A percentile compares a stretch with the other conserved stretches of the same genome.
phyloP scores from a whole-genome alignment of 805 yeast genomes.

The Ogataea degrootiae region DNA sequence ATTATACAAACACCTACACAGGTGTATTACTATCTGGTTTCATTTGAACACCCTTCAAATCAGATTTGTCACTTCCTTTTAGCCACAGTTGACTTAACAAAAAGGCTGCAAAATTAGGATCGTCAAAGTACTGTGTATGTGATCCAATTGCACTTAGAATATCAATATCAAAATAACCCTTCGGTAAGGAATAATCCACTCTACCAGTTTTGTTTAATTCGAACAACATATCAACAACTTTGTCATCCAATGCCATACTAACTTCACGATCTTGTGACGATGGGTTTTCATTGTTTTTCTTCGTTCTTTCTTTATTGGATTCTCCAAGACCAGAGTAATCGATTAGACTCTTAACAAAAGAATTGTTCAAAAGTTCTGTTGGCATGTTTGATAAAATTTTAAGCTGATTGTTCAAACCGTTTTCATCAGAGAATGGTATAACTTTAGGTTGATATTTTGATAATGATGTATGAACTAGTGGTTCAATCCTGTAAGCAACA shows the following conservation, averaged over 20 bases:
- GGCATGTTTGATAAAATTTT: constrained; percentile 16
- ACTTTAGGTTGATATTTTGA: constrained; percentile 48
- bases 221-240: constrained; percentile 33
- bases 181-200: constrained; percentile 75
- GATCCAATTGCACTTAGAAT: constrained; percentile 79
- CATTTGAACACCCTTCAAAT: neutral
- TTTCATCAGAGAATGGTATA: constrained; percentile 48
- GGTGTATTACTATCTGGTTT: neutral
- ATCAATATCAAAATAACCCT: constrained; percentile 75
- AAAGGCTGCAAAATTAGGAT: constrained; percentile 77
- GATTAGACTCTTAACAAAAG: constrained; percentile 16
- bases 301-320: neutral
- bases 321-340: constrained; percentile 13
- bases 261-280: constrained; percentile 6
- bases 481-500: constrained; percentile 85
- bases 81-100: constrained; percentile 53
- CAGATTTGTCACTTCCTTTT: neutral
- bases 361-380: constrained; percentile 24
- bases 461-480: constrained; percentile 54
- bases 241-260: constrained; percentile 20
- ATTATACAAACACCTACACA: too few species aligned
- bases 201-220: constrained; percentile 68
- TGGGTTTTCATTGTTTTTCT: neutral
- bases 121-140: constrained; percentile 85
- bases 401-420: constrained; percentile 40